Evolutionary conservation across 805 yeast species (phyloP), one percentile per base, ranked within the genome.

Genomic region (Schwanniomyces polymorphus): DNA sequence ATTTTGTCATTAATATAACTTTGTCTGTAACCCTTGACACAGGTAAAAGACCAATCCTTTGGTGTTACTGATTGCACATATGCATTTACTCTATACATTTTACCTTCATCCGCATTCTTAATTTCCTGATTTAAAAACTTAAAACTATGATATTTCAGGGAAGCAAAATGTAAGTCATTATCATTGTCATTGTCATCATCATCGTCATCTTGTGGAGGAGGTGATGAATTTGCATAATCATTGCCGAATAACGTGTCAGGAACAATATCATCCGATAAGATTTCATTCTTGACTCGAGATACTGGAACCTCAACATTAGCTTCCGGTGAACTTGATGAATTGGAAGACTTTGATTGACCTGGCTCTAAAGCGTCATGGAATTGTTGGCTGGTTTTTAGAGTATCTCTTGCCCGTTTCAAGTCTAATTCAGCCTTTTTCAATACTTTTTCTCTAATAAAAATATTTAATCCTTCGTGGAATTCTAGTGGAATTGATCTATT

Each of bases 1-100:
- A 45, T 27, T 23, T 46, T 47, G 17, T 49, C 45, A 9, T 42
- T 16, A 8, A 35, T 25, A 7, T 34, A 18, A 27, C 46, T 43
- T 12, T 35, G 12, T 10, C 49, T 48, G 46, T 59, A 70, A 28
- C 54, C 43, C 43, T 70, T 70, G 16, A 63, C 54, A 49, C 72
- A 68, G 1, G 64, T 41, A 16, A 57, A 59, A 17, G 53, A 41
- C 48, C 63, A 56, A 44, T 67, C 64, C 1, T 41, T 44, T 0
- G 75, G 75, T 4, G 57, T 49, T 9, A 53, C 42, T 2, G 63
- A 69, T 2, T 56, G 60, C 2, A 68, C 37, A 21, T 43, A 47
- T 2, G 61, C 68, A 5, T 45, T 38, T 3, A 57, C 56, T 10
- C 42, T 45, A 50, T 56, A 65, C 1, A 58, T 41, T 18, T 39